A percentile compares a stretch with the other conserved stretches of the same genome.
These are phyloP conservation scores for Arctium lappa DNA, from an alignment of 129 eudicot genomes.

Conservation along the genomic window DNA sequence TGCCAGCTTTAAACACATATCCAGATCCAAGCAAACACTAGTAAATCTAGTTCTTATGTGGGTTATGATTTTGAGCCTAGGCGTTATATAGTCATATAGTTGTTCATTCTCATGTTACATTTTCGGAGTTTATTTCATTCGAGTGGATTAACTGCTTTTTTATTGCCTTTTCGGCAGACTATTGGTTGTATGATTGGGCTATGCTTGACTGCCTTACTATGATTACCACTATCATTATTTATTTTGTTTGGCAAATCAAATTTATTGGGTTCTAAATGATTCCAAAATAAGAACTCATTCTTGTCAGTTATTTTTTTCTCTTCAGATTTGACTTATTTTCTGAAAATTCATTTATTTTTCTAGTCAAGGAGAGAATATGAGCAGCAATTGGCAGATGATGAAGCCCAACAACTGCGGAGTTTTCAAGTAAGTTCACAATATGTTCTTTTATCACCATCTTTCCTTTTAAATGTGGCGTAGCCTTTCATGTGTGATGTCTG, in stretches of 20 bases:
- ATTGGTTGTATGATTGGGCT: not conserved
- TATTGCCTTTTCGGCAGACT: not conserved
- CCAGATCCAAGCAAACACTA: not conserved
- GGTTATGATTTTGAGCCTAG: not conserved
- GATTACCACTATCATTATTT: not conserved
- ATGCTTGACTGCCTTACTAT: not conserved
- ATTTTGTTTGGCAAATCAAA: not conserved
- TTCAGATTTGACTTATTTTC: not conserved
- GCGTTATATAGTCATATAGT: not conserved
- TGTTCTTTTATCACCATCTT: not conserved
- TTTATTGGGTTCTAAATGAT: constrained; percentile 9
- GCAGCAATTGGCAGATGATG: constrained; percentile 75
- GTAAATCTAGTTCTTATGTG: not conserved
- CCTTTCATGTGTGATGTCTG: not conserved
- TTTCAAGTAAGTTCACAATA: constrained; percentile 53
- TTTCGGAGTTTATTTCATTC: not conserved
- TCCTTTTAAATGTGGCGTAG: not conserved
- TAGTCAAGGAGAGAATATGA: constrained; percentile 94
- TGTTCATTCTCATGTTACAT: not conserved
- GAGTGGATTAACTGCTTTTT: not conserved
- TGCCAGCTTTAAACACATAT: not conserved
- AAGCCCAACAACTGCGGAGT: constrained; percentile 65
- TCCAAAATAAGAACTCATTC: not conserved
- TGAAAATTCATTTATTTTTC: constrained; percentile 26
- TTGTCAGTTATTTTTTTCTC: not conserved